Conservation (phyloP, 129 eudicot genomes). For the Heracleum sosnowskyi region DNA sequence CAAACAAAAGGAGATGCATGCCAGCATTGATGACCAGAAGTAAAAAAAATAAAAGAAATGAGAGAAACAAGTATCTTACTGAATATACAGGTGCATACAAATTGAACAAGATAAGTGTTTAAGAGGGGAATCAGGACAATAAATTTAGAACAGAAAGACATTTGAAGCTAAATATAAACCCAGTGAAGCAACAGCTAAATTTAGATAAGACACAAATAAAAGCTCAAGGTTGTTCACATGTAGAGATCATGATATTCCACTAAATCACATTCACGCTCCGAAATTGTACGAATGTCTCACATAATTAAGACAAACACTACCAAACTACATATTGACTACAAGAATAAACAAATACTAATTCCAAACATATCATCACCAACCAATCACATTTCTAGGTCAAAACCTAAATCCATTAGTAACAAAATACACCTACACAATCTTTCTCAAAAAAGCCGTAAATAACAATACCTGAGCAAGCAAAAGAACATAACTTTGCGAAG, state of each 20-base stretch:
- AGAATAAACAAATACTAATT: not conserved
- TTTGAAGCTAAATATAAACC: no score
- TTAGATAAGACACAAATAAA: not conserved
- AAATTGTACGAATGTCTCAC: not conserved
- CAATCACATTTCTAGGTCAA: not conserved
- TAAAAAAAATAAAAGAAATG: no score
- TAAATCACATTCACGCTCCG: not conserved
- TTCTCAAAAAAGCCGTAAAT: not conserved
- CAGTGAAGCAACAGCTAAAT: no score
- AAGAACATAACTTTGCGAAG: constrained; percentile 57
- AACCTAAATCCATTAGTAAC: not conserved
- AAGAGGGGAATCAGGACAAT: not conserved
- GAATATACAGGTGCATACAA: no score
- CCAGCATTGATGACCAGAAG: no score
- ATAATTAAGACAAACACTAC: not conserved
- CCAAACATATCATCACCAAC: not conserved
- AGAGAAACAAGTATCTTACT: no score
- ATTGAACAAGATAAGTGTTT: not conserved
- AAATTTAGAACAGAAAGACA: not conserved
- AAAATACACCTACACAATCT: not conserved
- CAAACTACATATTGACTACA: not conserved
- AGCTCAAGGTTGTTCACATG: not conserved
- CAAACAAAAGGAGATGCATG: no score
- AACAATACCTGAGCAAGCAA: constrained; percentile 32
- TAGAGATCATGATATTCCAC: not conserved